Conservation (phyloP, 208 protist genomes). For the Trypanosoma lewisi region DNA sequence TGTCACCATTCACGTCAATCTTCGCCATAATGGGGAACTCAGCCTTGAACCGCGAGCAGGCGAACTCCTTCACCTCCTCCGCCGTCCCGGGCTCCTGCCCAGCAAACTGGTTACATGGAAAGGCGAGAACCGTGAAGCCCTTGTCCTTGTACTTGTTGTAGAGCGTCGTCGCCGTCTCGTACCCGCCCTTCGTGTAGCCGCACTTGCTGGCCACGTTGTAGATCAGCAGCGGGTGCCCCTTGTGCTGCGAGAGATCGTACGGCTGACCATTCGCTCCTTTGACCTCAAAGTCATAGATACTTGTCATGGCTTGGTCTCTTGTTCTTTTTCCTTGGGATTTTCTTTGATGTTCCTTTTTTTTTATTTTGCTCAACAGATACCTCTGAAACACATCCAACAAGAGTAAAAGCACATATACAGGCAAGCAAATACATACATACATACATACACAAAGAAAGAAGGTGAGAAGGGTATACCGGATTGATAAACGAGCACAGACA, state of each 20-base stretch:
- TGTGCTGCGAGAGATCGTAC: constrained; percentile 33
- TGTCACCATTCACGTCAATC: constrained; percentile 86
- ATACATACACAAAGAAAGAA: constrained; percentile 3
- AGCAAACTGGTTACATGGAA: constrained; percentile 92
- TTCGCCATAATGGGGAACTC: constrained; percentile 50
- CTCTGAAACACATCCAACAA: not conserved
- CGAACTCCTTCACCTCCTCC: constrained; percentile 47
- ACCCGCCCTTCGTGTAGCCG: constrained; percentile 82
- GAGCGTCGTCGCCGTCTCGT: constrained; percentile 68
- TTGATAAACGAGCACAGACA: too few species aligned
- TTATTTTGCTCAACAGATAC: not conserved
- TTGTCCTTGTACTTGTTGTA: constrained; percentile 83
- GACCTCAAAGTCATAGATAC: constrained; percentile 21
- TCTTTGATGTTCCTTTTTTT: not conserved
- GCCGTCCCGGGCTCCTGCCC: constrained; percentile 48
- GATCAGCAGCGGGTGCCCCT: constrained; percentile 29
- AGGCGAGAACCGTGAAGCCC: constrained; percentile 89
- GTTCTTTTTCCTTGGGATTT: constrained; percentile 10
- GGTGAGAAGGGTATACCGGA: too few species aligned
- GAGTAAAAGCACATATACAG: not conserved
- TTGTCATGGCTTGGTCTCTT: not conserved
- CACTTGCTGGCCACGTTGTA: constrained; percentile 81
- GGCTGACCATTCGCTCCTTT: constrained; percentile 25
- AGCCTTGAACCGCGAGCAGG: constrained; percentile 31
- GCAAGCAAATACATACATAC: not conserved